A percentile compares a stretch with the other conserved stretches of the same genome.
Conservation (phyloP, 2,329 filamentous ascomycete genomes). For the Chaetomiaceae sp. region DNA sequence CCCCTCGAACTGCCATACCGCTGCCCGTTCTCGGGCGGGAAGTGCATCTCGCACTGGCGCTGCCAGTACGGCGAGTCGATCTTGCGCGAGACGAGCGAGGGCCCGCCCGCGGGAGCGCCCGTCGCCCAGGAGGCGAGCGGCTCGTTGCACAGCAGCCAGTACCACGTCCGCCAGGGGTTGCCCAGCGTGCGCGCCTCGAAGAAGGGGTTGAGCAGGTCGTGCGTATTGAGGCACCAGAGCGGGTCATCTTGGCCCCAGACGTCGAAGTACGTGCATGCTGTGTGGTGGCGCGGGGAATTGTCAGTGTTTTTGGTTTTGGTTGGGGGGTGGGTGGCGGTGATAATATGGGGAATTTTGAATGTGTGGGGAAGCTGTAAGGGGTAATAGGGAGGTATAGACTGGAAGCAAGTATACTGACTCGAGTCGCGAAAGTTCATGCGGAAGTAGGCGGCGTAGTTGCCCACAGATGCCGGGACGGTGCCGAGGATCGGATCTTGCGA, state of each 20-base stretch:
- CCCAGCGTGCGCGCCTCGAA: slow-evolving; percentile 22
- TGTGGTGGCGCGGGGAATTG: no score
- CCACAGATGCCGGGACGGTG: slow-evolving; percentile 16
- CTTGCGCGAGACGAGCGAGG: slow-evolving; percentile 22
- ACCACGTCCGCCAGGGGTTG: slow-evolving; percentile 25
- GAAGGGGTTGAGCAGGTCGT: slow-evolving; percentile 22
- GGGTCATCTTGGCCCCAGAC: slow-evolving; percentile 24
- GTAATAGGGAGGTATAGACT: no score
- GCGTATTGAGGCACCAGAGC: slow-evolving; percentile 25
- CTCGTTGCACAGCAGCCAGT: slow-evolving; percentile 25
- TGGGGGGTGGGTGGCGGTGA: neutral
- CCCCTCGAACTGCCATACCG: slow-evolving; percentile 20
- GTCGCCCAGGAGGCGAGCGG: slow-evolving; percentile 23
- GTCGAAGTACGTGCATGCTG: slow-evolving; percentile 24
- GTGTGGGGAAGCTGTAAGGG: neutral
- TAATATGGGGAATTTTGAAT: no score
- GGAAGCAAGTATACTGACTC: slow-evolving; percentile 7
- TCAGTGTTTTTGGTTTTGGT: neutral
- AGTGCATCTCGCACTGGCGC: slow-evolving; percentile 24
- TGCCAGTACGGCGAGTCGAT: slow-evolving; percentile 21
- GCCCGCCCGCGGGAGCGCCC: slow-evolving; percentile 14
- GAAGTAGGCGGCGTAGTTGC: slow-evolving; percentile 22
- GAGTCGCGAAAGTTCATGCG: slow-evolving; percentile 20
- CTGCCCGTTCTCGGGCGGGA: slow-evolving; percentile 17
- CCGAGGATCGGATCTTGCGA: slow-evolving; percentile 14